A percentile compares a stretch with the other conserved stretches of the same genome.
Conservation (phyloP, 768 basidiomycete genomes). For the Lactifluus subvellereus region DNA sequence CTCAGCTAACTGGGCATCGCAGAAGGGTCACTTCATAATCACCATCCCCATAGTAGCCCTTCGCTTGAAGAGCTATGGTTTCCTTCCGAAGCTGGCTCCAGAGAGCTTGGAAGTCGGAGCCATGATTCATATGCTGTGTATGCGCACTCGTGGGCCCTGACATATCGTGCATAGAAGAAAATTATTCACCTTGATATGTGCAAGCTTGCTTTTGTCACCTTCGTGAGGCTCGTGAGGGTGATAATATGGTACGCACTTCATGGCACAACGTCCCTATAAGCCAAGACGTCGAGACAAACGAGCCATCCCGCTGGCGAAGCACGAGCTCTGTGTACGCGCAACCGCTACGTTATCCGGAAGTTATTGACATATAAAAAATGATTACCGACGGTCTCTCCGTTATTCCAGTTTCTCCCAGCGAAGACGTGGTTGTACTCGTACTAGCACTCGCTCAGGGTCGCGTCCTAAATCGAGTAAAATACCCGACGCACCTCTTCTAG, state of each 20-base stretch:
- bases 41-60: conserved; percentile 84
- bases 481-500: conserved; percentile 64
- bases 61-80: conserved; percentile 61
- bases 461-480: neutral
- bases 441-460: conserved; percentile 33
- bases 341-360: neutral
- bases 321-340: conserved; percentile 56
- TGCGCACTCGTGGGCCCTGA: neutral
- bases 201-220: conserved; percentile 45
- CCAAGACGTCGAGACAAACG: conserved; percentile 58
- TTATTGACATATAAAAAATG: conserved; percentile 8
- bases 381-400: conserved; percentile 71
- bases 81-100: conserved; percentile 63
- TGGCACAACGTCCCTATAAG: conserved; percentile 77
- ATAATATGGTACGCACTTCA: conserved; percentile 48
- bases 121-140: conserved; percentile 74
- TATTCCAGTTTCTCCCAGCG: conserved; percentile 80
- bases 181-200: conserved; percentile 65
- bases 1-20: neutral
- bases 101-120: conserved; percentile 65
- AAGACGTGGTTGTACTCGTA: conserved; percentile 77
- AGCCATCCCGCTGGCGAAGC: conserved; percentile 53
- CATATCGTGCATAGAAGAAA: neutral
- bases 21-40: conserved; percentile 1
- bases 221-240: neutral